phyloP scores from a whole-genome alignment of 2,329 filamentous ascomycete genomes.

The Aspergillus quadrilineatus region DNA sequence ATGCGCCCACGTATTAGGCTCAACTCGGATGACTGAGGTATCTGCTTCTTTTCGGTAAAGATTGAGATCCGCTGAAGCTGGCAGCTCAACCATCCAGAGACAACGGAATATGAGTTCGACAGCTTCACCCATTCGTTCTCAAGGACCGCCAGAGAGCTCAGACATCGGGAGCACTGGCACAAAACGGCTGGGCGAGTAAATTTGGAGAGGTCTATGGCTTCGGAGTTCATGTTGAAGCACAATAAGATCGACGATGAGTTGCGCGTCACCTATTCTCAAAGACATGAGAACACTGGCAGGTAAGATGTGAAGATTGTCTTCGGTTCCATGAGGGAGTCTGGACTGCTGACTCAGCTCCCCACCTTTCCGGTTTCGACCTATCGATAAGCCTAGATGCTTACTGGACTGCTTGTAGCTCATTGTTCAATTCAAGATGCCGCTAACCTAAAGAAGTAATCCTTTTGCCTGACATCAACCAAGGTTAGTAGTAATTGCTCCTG shows the following conservation, averaged over 20 bases:
- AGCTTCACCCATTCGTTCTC: constrained; percentile 44
- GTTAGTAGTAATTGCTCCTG: not conserved
- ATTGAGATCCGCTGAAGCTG: constrained; percentile 39
- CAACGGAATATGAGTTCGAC: constrained; percentile 38
- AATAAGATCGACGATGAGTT: constrained; percentile 4
- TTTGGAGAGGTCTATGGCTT: constrained; percentile 36
- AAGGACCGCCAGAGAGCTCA: constrained; percentile 41
- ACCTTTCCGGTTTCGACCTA: constrained; percentile 21
- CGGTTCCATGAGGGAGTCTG: constrained; percentile 24
- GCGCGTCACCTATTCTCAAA: constrained; percentile 14
- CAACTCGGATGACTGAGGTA: constrained; percentile 38
- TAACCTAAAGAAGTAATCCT: not conserved
- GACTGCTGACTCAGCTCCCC: constrained; percentile 32
- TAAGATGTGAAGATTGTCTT: constrained; percentile 5
- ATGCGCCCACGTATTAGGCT: constrained; percentile 35
- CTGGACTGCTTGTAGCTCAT: not conserved
- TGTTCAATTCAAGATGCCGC: not conserved
- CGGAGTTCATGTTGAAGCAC: constrained; percentile 6
- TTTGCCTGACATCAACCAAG: not conserved
- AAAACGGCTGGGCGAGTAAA: constrained; percentile 40
- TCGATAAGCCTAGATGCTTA: constrained; percentile 21
- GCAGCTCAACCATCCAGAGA: constrained; percentile 39
- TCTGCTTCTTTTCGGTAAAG: constrained; percentile 36
- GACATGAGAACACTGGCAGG: not conserved
- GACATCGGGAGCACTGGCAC: constrained; percentile 39